Conservation (phyloP, 1,284 basidiomycete species). For the Leccinum cinnamomeum region DNA sequence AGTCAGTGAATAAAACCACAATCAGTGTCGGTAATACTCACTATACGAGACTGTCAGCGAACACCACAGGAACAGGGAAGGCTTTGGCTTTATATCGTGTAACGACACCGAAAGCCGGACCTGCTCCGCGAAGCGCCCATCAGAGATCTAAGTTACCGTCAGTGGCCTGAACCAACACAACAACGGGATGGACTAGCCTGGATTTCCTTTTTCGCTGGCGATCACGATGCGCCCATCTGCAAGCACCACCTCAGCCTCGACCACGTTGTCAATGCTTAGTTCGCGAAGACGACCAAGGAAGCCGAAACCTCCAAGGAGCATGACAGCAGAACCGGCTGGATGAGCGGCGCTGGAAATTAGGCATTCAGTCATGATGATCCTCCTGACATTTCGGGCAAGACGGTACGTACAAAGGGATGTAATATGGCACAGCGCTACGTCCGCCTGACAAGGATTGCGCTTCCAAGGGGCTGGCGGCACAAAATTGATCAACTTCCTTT, state of each 20-base stretch:
- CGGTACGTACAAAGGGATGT: constrained; percentile 72
- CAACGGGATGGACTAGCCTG: constrained; percentile 45
- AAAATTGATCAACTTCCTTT: constrained; percentile 79
- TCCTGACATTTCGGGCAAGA: not conserved
- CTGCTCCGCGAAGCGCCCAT: constrained; percentile 90
- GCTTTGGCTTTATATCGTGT: constrained; percentile 88
- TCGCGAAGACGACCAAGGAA: constrained; percentile 84
- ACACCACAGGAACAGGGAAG: constrained; percentile 85
- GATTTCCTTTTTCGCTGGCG: constrained; percentile 63
- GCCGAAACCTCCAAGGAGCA: constrained; percentile 88
- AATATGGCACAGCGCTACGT: constrained; percentile 68
- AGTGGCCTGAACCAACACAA: not conserved
- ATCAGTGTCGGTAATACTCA: constrained; percentile 38
- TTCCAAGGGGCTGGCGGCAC: constrained; percentile 66
- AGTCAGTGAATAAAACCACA: not conserved
- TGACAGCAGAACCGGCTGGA: constrained; percentile 77
- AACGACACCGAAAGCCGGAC: constrained; percentile 81
- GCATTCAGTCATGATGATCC: constrained; percentile 5
- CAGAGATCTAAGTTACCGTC: constrained; percentile 61
- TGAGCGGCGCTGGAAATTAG: constrained; percentile 58
- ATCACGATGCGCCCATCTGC: constrained; percentile 77
- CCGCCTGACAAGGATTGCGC: constrained; percentile 51
- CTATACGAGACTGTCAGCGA: constrained; percentile 90
- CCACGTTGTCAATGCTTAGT: constrained; percentile 81
- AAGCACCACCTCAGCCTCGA: constrained; percentile 84